phyloP scores from a whole-genome alignment of 2,329 filamentous ascomycete genomes.

The Penicillium glabrum region DNA sequence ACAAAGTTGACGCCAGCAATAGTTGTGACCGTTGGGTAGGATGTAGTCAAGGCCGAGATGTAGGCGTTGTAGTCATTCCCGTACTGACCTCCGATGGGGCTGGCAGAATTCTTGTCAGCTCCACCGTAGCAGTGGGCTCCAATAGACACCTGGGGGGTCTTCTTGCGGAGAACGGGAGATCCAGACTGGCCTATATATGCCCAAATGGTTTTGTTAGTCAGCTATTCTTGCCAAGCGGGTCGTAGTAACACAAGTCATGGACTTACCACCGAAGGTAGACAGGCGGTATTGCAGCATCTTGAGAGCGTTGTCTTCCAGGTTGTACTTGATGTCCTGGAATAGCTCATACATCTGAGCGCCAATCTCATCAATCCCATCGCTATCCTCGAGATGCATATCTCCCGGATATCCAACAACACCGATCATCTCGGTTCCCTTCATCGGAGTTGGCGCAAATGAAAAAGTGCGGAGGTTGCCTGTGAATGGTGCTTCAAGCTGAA shows the following conservation, averaged over 20 bases:
- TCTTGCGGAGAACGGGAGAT: not conserved
- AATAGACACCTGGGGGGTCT: not conserved
- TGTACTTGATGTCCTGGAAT: not conserved
- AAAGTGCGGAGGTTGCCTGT: not conserved
- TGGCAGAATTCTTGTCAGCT: not conserved
- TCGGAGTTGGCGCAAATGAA: not conserved
- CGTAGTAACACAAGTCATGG: too few relatives aligned
- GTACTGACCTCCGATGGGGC: not conserved
- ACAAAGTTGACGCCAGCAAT: not conserved
- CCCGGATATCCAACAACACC: not conserved
- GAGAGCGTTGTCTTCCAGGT: not conserved
- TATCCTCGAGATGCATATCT: not conserved
- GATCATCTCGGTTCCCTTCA: not conserved
- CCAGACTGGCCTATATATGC: not conserved
- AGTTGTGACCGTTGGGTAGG: not conserved
- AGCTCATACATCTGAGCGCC: not conserved
- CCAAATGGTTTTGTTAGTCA: not conserved
- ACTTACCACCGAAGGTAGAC: not conserved
- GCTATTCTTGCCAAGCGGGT: not conserved
- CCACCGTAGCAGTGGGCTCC: too few relatives aligned
- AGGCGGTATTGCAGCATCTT: not conserved
- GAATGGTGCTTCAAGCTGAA: not conserved
- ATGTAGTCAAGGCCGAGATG: not conserved
- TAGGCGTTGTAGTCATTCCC: not conserved
- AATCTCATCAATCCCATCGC: not conserved